Percentiles rank a stretch among this genome's conserved stretches.
These are phyloP conservation scores for Solanum rostratum DNA, from an alignment of 257 asterid species.

Conservation along the genomic window DNA sequence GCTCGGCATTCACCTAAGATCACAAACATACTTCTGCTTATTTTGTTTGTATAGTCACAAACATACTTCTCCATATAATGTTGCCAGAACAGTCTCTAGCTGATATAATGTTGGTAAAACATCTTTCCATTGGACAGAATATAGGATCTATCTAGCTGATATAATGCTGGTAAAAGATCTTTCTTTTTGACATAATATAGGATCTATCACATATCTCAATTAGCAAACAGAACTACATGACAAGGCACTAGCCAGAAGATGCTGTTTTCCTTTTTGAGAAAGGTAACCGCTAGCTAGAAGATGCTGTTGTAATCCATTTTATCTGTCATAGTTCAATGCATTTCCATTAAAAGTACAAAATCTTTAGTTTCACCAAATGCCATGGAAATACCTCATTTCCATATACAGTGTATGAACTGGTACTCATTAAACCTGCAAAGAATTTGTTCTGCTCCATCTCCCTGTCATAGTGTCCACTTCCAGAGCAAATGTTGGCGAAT, in stretches of 20 bases:
- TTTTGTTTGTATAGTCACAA: background rate
- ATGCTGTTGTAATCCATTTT: background rate
- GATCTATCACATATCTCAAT: background rate
- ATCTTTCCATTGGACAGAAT: too few species aligned
- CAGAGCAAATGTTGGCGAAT: background rate
- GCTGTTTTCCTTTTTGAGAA: background rate
- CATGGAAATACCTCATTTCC: background rate
- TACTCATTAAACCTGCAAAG: background rate
- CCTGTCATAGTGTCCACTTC: background rate
- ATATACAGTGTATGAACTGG: background rate
- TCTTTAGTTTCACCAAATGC: background rate
- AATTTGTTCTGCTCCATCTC: background rate
- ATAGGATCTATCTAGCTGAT: too few species aligned
- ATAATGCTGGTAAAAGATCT: background rate
- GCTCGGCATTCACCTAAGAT: background rate
- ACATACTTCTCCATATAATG: too few species aligned
- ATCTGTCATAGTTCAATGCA: background rate
- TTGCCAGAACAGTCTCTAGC: background rate
- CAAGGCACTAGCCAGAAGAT: background rate
- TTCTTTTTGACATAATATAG: background rate
- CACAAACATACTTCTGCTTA: background rate
- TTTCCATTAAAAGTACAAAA: background rate
- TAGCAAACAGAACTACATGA: background rate
- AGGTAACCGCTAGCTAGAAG: background rate
- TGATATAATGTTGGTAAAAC: background rate